Evolutionary conservation across 768 basidiomycete genomes (phyloP).

Genomic region (Crassisporium funariophilum): DNA sequence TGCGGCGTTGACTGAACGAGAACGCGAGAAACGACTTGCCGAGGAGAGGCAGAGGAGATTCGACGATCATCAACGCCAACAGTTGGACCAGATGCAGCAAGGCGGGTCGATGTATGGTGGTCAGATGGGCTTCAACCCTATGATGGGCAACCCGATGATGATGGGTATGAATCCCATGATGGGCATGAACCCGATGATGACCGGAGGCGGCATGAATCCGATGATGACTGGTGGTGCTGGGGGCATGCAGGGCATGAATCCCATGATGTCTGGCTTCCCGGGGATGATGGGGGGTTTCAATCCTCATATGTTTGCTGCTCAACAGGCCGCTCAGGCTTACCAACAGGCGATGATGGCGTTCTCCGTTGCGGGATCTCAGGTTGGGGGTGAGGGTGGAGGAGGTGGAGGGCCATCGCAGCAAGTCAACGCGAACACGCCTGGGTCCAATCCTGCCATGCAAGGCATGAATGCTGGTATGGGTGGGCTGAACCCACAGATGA

Average conservation of each 20-base stretch:
- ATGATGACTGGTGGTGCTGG: conserved; percentile 54
- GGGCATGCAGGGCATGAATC: conserved; percentile 44
- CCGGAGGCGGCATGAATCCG: conserved; percentile 42
- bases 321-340: conserved; percentile 84
- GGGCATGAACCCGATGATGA: conserved; percentile 53
- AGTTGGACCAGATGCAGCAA: conserved; percentile 88
- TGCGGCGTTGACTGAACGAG: conserved; percentile 91
- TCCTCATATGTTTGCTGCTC: conserved; percentile 84
- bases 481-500: no score
- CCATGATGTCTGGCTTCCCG: conserved; percentile 58
- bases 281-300: conserved; percentile 62
- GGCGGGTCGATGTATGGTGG: conserved; percentile 73
- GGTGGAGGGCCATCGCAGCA: conserved; percentile 40
- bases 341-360: conserved; percentile 89
- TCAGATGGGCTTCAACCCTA: conserved; percentile 59
- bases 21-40: conserved; percentile 87
- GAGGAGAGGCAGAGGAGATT: conserved; percentile 93
- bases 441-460: conserved; percentile 23
- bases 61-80: conserved; percentile 87
- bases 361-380: conserved; percentile 73
- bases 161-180: conserved; percentile 55
- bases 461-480: conserved; percentile 21
- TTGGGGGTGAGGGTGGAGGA: conserved; percentile 57
- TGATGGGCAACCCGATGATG: conserved; percentile 77
- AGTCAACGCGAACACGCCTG: conserved; percentile 58